phyloP scores from a whole-genome alignment of 2,329 filamentous ascomycete genomes.

The Plenodomus lindquistii region DNA sequence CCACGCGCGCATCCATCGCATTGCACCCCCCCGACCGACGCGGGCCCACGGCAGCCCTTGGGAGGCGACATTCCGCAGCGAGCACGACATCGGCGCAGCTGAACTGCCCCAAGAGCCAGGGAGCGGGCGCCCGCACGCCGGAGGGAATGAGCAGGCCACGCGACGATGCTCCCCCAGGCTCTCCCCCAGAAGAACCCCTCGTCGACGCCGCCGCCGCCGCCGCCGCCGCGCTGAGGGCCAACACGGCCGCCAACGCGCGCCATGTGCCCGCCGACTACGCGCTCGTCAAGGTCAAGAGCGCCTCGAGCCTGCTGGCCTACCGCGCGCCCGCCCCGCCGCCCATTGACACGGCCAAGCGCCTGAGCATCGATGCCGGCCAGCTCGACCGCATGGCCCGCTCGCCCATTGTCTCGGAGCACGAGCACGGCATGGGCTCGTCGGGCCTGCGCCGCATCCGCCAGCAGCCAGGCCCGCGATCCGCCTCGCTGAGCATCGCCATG shows the following conservation, averaged over 20 bases:
- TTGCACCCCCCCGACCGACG: slow-evolving; percentile 7
- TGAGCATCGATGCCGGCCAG: slow-evolving; percentile 75
- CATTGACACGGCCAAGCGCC: slow-evolving; percentile 65
- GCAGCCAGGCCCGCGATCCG: slow-evolving; percentile 67
- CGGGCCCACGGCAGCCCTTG: slow-evolving; percentile 1
- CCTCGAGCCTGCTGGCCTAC: slow-evolving; percentile 51
- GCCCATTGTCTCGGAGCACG: slow-evolving; percentile 80
- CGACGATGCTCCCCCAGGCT: slow-evolving; percentile 44
- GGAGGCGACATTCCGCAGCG: slow-evolving; percentile 5
- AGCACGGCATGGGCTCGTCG: slow-evolving; percentile 82
- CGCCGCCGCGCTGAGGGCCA: too few relatives aligned
- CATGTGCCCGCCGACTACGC: slow-evolving; percentile 28
- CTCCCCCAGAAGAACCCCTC: slow-evolving; percentile 38
- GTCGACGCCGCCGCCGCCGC: slow-evolving; percentile 11
- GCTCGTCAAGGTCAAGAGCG: slow-evolving; percentile 55
- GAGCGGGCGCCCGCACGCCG: slow-evolving; percentile 29
- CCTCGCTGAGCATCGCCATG: slow-evolving; percentile 69
- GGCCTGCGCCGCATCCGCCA: slow-evolving; percentile 94
- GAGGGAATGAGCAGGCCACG: slow-evolving; percentile 48
- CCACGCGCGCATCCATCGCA: slow-evolving; percentile 12
- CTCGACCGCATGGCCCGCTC: slow-evolving; percentile 75
- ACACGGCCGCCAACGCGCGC: not conserved
- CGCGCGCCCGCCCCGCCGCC: slow-evolving; percentile 36
- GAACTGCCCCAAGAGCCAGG: slow-evolving; percentile 20
- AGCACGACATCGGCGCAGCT: slow-evolving; percentile 8